Evolutionary conservation across 306 rosid species (phyloP).

Genomic region (Prunus mume): DNA sequence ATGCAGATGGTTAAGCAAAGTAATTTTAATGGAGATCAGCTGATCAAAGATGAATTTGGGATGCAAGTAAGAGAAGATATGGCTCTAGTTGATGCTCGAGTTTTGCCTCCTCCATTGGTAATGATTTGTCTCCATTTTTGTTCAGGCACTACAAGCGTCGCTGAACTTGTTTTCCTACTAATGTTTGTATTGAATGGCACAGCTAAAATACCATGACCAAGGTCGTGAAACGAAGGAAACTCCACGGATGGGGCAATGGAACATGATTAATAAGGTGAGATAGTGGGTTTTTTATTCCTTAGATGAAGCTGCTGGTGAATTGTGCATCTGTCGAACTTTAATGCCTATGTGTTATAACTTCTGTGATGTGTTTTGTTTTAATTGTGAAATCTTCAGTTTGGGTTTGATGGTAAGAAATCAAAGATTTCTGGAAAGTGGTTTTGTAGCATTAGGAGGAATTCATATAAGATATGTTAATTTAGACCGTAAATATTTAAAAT

Average conservation of each 20-base stretch:
- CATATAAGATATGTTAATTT: too few relatives aligned
- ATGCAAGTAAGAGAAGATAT: conserved; percentile 33
- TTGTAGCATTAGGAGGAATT: too few relatives aligned
- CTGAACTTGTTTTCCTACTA: neutral
- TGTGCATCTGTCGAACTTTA: too few relatives aligned
- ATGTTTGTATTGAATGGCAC: neutral
- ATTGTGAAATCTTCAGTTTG: too few relatives aligned
- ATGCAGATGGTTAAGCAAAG: conserved; percentile 33
- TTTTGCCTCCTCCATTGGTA: conserved; percentile 68
- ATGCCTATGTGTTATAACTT: too few relatives aligned
- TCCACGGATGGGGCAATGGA: conserved; percentile 83
- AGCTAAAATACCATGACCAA: conserved; percentile 60
- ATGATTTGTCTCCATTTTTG: neutral
- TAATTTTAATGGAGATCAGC: conserved; percentile 15
- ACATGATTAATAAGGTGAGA: conserved; percentile 76
- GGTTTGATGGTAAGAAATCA: too few relatives aligned
- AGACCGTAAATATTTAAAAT: too few relatives aligned
- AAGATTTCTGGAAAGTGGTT: too few relatives aligned
- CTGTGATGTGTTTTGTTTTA: too few relatives aligned
- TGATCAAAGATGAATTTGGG: conserved; percentile 40
- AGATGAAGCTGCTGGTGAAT: neutral
- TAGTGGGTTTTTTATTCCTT: neutral
- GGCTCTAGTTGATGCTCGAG: conserved; percentile 51
- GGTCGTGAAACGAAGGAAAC: conserved; percentile 43
- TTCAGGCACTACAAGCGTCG: neutral